Conservation (phyloP, 140 eudicot species). For the Senecio squalidus region DNA sequence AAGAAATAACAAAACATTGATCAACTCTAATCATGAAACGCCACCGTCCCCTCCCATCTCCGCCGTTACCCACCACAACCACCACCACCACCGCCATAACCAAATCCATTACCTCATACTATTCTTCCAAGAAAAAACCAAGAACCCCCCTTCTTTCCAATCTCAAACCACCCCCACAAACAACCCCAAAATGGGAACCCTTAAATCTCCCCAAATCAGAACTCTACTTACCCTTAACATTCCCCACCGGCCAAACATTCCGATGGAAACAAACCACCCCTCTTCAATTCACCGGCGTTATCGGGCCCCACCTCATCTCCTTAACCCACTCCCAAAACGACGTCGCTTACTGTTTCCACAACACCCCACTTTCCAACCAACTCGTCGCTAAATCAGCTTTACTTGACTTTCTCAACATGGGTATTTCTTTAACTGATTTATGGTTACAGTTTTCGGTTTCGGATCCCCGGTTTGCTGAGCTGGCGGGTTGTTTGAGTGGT, state of each 20-base stretch:
- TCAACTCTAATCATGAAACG: slow-evolving; percentile 37
- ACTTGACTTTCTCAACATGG: slow-evolving; percentile 70
- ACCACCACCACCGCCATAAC: slow-evolving; percentile 25
- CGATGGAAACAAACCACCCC: slow-evolving; percentile 78
- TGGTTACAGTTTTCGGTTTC: slow-evolving; percentile 60
- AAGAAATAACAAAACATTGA: too few relatives aligned
- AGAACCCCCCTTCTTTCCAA: slow-evolving; percentile 20
- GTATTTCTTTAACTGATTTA: slow-evolving; percentile 52
- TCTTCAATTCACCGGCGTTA: slow-evolving; percentile 61
- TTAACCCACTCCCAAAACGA: slow-evolving; percentile 35
- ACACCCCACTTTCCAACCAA: slow-evolving; percentile 7
- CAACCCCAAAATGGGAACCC: slow-evolving; percentile 45
- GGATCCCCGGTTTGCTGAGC: slow-evolving; percentile 69
- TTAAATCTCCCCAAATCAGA: slow-evolving; percentile 57
- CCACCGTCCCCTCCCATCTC: slow-evolving; percentile 13
- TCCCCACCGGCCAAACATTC: slow-evolving; percentile 97
- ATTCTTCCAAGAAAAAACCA: slow-evolving; percentile 28
- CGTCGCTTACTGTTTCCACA: slow-evolving; percentile 42
- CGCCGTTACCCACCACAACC: slow-evolving; percentile 20
- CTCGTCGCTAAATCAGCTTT: slow-evolving; percentile 36
- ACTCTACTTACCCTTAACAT: slow-evolving; percentile 72
- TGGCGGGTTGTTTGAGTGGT: slow-evolving; percentile 60
- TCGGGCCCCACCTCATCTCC: slow-evolving; percentile 71
- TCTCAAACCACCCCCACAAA: slow-evolving; percentile 23
- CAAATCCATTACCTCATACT: slow-evolving; percentile 20